These are phyloP conservation scores for Rosa lucieae DNA, from an alignment of 306 rosid genomes.

Conservation along the genomic window DNA sequence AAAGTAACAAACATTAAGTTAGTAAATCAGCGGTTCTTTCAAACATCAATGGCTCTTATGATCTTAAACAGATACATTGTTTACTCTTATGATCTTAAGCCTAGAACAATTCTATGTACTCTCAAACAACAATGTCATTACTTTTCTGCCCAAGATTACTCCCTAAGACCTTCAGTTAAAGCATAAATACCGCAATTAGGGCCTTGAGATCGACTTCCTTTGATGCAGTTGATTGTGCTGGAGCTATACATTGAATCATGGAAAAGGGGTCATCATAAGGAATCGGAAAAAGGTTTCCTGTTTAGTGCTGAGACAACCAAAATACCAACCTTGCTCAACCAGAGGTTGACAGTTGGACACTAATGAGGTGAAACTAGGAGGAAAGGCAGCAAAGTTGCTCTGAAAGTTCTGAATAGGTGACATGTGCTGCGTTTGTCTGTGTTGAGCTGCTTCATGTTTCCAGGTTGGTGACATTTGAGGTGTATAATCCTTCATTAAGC, in stretches of 20 bases:
- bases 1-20: constrained; percentile 24
- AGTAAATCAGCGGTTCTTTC: neutral
- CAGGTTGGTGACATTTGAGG: constrained; percentile 23
- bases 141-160: constrained; percentile 14
- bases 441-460: constrained; percentile 30
- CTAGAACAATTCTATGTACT: constrained; percentile 9
- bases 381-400: constrained; percentile 51
- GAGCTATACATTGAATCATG: constrained; percentile 16
- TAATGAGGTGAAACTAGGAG: constrained; percentile 78
- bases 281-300: constrained; percentile 17
- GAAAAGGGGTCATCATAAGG: constrained; percentile 25
- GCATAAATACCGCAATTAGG: constrained; percentile 54
- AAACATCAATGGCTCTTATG: constrained; percentile 16
- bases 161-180: constrained; percentile 2
- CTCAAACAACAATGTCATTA: constrained; percentile 8
- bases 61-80: neutral
- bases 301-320: constrained; percentile 3
- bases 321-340: constrained; percentile 56
- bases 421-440: constrained; percentile 36
- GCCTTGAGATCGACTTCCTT: constrained; percentile 52
- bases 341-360: constrained; percentile 45
- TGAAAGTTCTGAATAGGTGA: constrained; percentile 34
- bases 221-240: constrained; percentile 32
- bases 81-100: too few relatives aligned
- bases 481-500: constrained; percentile 15